phyloP scores from a whole-genome alignment of 176 grass and related monocot species.

The Poa annua region DNA sequence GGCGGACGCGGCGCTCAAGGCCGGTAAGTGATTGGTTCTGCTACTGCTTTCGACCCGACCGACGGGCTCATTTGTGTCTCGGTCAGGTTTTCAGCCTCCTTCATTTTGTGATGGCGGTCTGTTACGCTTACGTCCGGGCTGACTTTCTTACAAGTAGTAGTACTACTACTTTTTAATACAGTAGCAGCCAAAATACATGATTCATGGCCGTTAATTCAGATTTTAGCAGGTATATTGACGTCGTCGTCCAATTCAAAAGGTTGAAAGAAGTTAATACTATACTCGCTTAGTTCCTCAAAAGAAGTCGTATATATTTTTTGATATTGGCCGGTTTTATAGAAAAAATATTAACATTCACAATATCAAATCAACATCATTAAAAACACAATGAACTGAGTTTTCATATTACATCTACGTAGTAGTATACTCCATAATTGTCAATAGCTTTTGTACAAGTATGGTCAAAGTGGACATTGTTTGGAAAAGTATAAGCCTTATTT shows the following conservation, averaged over 20 bases:
- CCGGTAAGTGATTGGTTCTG: constrained; percentile 48
- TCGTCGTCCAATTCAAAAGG: constrained; percentile 29
- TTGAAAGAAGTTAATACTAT: neutral
- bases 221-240: constrained; percentile 1
- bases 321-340: too few relatives aligned
- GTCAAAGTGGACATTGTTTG: too few relatives aligned
- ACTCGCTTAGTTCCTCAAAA: too few relatives aligned
- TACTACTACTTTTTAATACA: neutral
- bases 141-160: neutral
- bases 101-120: neutral
- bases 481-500: too few relatives aligned
- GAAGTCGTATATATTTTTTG: too few relatives aligned
- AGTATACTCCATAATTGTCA: too few relatives aligned
- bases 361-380: too few relatives aligned
- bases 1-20: constrained; percentile 67
- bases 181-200: neutral
- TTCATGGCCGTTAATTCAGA: neutral
- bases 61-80: neutral
- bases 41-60: too few relatives aligned
- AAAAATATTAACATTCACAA: too few relatives aligned
- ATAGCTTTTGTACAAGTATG: too few relatives aligned
- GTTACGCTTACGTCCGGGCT: neutral
- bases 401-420: too few relatives aligned
- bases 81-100: neutral
- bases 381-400: too few relatives aligned